phyloP scores from a whole-genome alignment of 176 grass and related monocot species.

The Alloteropsis semialata region DNA sequence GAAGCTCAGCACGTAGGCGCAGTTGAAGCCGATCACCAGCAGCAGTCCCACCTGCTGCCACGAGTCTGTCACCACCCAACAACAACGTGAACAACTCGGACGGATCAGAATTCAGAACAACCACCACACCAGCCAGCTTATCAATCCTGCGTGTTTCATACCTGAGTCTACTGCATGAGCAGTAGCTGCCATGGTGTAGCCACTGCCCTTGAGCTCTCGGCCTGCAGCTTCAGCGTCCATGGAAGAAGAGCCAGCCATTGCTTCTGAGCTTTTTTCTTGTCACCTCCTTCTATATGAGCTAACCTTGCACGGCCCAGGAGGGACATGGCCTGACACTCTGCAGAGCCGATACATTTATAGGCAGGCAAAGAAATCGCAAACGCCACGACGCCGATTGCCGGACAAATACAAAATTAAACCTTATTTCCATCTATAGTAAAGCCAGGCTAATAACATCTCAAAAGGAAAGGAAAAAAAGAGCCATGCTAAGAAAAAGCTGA shows the following conservation, averaged over 20 bases:
- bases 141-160: background rate
- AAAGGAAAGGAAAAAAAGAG: background rate
- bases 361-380: background rate
- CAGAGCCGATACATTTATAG: background rate
- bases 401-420: background rate
- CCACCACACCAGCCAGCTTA: background rate
- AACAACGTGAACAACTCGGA: background rate
- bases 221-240: constrained; percentile 41
- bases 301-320: background rate
- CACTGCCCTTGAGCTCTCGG: constrained; percentile 26
- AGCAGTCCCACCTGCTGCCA: constrained; percentile 80
- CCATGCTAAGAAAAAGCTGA: no score
- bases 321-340: background rate
- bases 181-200: constrained; percentile 39
- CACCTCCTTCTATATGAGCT: background rate
- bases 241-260: constrained; percentile 28
- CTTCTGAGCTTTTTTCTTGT: background rate
- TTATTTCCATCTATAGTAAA: background rate
- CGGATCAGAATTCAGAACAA: background rate
- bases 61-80: constrained; percentile 26
- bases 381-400: background rate
- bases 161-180: constrained; percentile 71
- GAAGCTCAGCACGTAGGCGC: constrained; percentile 95
- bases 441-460: no score
- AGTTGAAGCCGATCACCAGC: constrained; percentile 81